Base-by-base conservation (phyloP, 192 early-diverging fungal genomes). In the Backusella westeae region DNA sequence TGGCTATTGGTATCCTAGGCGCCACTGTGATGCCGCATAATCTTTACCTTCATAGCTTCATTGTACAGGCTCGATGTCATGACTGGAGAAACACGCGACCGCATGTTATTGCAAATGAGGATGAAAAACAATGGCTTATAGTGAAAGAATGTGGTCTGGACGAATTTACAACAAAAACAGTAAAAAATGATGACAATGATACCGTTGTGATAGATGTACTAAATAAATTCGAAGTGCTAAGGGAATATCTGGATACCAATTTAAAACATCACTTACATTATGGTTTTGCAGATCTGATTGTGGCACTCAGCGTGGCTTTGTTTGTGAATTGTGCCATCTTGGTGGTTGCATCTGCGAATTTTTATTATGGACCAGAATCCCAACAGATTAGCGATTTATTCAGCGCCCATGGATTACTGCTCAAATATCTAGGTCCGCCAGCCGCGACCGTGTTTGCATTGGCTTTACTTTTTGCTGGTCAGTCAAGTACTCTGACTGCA, bases 1-100 rank as follows among this genome's bases (percentile, higher is more conserved):
- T 95, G 9, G 85, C 91, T 12, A 90, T 96, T 67, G 93, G 91
- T 67, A 96, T 96, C 67, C 90, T 95, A 76, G 94, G 94, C 32
- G 94, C 94, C 6, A 96, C 94, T 0, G 80, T 78, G 17, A 79
- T 79, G 78, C 94, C 94, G 17, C 94, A 95, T 77, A 94, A 94
- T 74, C 78, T 96, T 0, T 96, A 92, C 73, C 80, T 96, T 23
- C 94, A 96, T 70, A 92, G 91, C 3, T 87, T 84, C 71, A 87
- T 96, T 68, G 92, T 95, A n/a, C 89, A 92, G 56, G 86, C 90
- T 19, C 81, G 94, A 34, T 79, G 86, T 38, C 17, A 67, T 23
- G 32, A 46, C 32, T 81, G 80, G 80, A 67, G 70, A 35, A 14
- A 74, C 41, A 23, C 8, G 15, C 52, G 80, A 39, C 80, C 80